phyloP scores from a whole-genome alignment of 257 asterid species.

The Nemophila menziesii region DNA sequence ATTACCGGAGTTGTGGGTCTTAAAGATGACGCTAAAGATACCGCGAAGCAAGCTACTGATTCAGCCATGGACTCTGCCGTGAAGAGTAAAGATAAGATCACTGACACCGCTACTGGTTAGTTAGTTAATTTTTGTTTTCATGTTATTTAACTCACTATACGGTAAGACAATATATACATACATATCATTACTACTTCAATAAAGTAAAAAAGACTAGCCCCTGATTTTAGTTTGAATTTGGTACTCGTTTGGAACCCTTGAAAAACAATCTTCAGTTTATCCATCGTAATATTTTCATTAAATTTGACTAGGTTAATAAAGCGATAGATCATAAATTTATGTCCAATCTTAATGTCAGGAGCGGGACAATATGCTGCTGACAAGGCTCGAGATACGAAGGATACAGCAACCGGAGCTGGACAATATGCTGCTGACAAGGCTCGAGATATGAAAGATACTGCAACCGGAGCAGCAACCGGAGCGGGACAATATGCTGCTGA shows the following conservation, averaged over 20 bases:
- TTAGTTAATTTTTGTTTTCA: no score
- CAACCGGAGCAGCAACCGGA: neutral
- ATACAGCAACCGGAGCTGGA: neutral
- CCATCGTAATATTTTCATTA: no score
- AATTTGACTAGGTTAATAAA: no score
- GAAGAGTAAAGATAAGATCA: conserved; percentile 18
- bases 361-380: neutral
- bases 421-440: neutral
- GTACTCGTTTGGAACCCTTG: neutral
- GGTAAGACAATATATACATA: no score
- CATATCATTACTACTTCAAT: no score
- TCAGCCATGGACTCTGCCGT: conserved; percentile 23
- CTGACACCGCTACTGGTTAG: conserved; percentile 22
- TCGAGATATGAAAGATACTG: neutral
- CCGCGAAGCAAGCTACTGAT: conserved; percentile 14
- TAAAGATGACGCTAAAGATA: conserved; percentile 11
- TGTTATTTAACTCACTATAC: no score
- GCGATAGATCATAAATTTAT: neutral
- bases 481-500: neutral
- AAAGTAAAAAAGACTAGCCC: no score
- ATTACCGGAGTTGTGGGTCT: conserved; percentile 30
- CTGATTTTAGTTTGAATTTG: no score
- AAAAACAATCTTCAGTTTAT: no score
- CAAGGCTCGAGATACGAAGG: neutral
- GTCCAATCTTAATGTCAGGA: neutral